These are phyloP conservation scores for Colletotrichum neosansevieriae DNA, from an alignment of 2,329 filamentous ascomycete genomes.

Conservation along the genomic window DNA sequence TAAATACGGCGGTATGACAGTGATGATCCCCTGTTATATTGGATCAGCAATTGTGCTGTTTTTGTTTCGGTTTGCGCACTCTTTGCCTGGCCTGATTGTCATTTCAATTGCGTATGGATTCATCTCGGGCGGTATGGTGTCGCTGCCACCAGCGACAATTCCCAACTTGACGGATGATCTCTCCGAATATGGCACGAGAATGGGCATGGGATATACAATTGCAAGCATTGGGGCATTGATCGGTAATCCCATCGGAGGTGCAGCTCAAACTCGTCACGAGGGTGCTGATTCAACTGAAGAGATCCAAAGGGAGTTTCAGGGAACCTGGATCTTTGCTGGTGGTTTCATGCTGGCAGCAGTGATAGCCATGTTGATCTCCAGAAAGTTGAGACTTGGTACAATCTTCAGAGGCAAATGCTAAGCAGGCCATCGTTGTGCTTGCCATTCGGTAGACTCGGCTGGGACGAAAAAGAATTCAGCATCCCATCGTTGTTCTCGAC, in stretches of 20 bases:
- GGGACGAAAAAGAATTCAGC: too few species aligned
- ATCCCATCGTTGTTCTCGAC: too few species aligned
- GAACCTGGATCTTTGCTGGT: slow-evolving; percentile 30
- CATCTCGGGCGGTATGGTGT: slow-evolving; percentile 39
- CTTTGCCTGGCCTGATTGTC: slow-evolving; percentile 33
- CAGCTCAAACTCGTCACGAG: slow-evolving; percentile 14
- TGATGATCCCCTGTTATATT: slow-evolving; percentile 35
- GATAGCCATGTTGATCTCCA: slow-evolving; percentile 12
- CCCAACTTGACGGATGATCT: slow-evolving; percentile 33
- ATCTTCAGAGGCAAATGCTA: slow-evolving; percentile 27
- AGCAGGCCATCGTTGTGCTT: not conserved
- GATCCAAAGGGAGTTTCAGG: slow-evolving; percentile 31
- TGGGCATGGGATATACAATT: slow-evolving; percentile 41
- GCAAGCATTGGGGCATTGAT: slow-evolving; percentile 36
- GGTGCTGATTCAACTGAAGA: not conserved
- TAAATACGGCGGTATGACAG: slow-evolving; percentile 35
- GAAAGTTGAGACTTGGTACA: slow-evolving; percentile 16
- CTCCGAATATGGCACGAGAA: slow-evolving; percentile 31
- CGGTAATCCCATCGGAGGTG: slow-evolving; percentile 39
- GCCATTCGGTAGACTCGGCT: too few species aligned
- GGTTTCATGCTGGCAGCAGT: slow-evolving; percentile 34
- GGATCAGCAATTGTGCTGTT: slow-evolving; percentile 32
- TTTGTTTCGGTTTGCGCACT: slow-evolving; percentile 22
- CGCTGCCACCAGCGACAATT: slow-evolving; percentile 38
- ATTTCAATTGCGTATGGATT: slow-evolving; percentile 38